Base-by-base conservation (phyloP, 2,329 filamentous ascomycete species). In the Aaosphaeria arxii region DNA sequence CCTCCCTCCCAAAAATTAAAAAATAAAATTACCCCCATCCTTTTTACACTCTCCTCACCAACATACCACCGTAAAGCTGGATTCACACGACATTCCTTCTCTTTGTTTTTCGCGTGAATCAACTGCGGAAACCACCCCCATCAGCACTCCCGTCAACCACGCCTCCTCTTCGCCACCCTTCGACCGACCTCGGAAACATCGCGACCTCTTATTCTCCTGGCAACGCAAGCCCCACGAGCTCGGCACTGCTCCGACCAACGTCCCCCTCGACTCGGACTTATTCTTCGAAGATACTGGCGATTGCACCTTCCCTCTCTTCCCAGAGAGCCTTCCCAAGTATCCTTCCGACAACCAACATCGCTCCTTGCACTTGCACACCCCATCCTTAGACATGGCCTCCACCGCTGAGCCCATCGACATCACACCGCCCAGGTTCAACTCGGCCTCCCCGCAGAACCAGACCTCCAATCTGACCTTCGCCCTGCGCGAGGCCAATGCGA, bases 401-500 rank as follows among this genome's bases (percentile, higher is more conserved):
- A 66, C 74, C 46, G 76, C 79, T 52, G 72, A 75, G 50, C 81
- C 83, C 41, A 81, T 85, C 66, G 79, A 85, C 64, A 84, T 85
- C 61, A 74, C 77, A 49, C 70, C 74, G 51, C 73, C 62, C 63
- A 77, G 76, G 59, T 76, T 77, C 74, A 77, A 76, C 55, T 82
- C 80, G 46, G 76, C 81, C 55, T 83, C 80, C 31, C 81, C 82
- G 44, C 79, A 80, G 51, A 80, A 79, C 62, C 81, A 84, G 66
- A 79, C 81, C 9, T 85, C 83, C 33, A 84, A 83, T 59, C 72
- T 85, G 56, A 85, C 82, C 5, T 82, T 80, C 42, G 82, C 82
- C 42, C 70, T 86, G 48, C 79, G 82, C 59, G 73, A 76, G 47
- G 75, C 28, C 24, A 28, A 64, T 50, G 65, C 67, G 13, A 64